Conservation (phyloP, 345 rosid genomes). For the Sapria himalayana region DNA sequence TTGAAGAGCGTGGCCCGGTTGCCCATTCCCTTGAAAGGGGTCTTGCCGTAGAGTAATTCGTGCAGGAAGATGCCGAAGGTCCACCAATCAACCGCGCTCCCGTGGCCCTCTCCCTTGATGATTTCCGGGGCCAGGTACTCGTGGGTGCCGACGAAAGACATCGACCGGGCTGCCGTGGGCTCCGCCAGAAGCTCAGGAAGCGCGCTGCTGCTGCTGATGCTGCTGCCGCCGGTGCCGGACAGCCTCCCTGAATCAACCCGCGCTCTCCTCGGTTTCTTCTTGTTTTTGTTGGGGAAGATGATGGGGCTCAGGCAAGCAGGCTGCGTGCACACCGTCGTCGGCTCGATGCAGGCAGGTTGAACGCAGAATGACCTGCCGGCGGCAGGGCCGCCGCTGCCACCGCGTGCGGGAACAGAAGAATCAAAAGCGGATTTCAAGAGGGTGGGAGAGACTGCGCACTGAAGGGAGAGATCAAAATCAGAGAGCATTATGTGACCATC, state of each 20-base stretch:
- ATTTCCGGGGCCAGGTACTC: conserved; percentile 96
- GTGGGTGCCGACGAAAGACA: conserved; percentile 98
- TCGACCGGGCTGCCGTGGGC: conserved; percentile 83
- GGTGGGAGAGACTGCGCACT: conserved; percentile 84
- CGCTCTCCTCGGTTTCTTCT: conserved; percentile 46
- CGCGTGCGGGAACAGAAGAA: conserved; percentile 54
- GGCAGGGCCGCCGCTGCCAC: too few species aligned
- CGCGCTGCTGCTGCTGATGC: too few species aligned
- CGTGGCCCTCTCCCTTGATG: conserved; percentile 94
- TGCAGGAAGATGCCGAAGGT: conserved; percentile 90
- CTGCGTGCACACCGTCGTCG: conserved; percentile 64
- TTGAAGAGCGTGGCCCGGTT: conserved; percentile 84
- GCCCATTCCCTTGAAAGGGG: conserved; percentile 90
- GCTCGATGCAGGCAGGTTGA: conserved; percentile 86
- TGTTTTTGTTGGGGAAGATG: conserved; percentile 54
- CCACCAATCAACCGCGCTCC: conserved; percentile 99
- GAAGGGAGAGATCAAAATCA: conserved; percentile 85
- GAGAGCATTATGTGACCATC: conserved; percentile 99
- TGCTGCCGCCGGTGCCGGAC: too few species aligned
- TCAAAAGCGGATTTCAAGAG: conserved; percentile 39
- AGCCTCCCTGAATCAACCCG: conserved; percentile 30
- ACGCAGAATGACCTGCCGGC: conserved; percentile 54
- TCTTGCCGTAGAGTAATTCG: conserved; percentile 68
- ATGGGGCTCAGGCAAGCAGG: conserved; percentile 80
- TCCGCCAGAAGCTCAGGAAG: conserved; percentile 90